Conservation (phyloP, 257 asterid species). For the Jacaranda mimosifolia region DNA sequence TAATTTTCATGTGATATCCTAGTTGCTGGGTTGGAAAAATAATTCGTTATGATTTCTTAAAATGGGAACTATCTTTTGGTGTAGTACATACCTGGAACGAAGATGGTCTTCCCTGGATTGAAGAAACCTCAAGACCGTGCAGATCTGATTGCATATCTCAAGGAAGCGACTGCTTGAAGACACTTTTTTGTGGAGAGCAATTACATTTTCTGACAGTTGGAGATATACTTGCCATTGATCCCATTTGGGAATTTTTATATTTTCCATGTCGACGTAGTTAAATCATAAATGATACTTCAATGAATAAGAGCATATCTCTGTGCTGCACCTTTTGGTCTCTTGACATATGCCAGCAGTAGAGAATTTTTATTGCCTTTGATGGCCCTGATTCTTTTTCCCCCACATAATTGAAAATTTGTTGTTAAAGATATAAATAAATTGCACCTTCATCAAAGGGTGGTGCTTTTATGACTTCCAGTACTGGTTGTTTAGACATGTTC, state of each 20-base stretch:
- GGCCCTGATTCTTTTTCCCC: not conserved
- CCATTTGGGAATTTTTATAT: slow-evolving; percentile 34
- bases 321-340: slow-evolving; percentile 28
- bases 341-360: slow-evolving; percentile 26
- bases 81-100: slow-evolving; percentile 86
- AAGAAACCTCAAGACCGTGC: slow-evolving; percentile 82
- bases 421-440: not conserved
- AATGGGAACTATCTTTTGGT: slow-evolving; percentile 13
- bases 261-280: not conserved
- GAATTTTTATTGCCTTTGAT: slow-evolving; percentile 38
- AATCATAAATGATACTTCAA: slow-evolving; percentile 16
- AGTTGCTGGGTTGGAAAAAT: not conserved
- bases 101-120: slow-evolving; percentile 89
- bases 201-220: slow-evolving; percentile 8
- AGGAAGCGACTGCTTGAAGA: slow-evolving; percentile 65
- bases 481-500: not conserved
- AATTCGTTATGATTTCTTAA: not conserved
- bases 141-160: slow-evolving; percentile 77
- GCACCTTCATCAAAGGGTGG: not conserved
- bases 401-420: not conserved
- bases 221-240: slow-evolving; percentile 27
- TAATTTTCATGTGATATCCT: not conserved
- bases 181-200: not conserved
- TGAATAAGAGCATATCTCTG: slow-evolving; percentile 42
- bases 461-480: not conserved